phyloP scores from a whole-genome alignment of 2,329 filamentous ascomycete species.

The Colletotrichum euphorbiae region DNA sequence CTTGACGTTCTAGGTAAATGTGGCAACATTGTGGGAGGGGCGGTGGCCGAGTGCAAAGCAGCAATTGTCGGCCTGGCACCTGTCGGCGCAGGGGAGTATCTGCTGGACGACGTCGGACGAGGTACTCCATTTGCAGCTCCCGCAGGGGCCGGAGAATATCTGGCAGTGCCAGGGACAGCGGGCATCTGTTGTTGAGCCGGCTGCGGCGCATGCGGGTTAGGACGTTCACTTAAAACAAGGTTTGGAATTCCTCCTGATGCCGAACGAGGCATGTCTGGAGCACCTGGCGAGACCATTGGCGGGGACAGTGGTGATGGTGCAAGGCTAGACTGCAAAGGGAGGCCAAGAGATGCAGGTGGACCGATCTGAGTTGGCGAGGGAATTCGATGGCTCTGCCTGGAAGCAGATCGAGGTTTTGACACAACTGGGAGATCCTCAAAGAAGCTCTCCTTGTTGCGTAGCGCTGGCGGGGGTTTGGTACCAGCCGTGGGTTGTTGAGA shows the following conservation, averaged over 20 bases:
- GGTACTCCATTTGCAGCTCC: constrained; percentile 55
- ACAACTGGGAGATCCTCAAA: constrained; percentile 81
- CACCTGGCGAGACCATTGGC: constrained; percentile 27
- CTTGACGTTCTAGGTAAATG: constrained; percentile 75
- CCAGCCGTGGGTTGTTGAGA: constrained; percentile 48
- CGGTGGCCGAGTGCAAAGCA: constrained; percentile 54
- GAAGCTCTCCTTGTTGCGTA: constrained; percentile 67
- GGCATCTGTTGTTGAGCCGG: constrained; percentile 49
- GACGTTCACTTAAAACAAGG: constrained; percentile 65
- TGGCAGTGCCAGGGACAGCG: constrained; percentile 51
- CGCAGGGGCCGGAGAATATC: constrained; percentile 72
- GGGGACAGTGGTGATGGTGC: constrained; percentile 39
- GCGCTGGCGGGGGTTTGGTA: constrained; percentile 51
- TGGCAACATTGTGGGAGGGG: constrained; percentile 58
- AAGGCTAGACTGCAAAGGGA: constrained; percentile 44
- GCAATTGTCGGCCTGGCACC: constrained; percentile 53
- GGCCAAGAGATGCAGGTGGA: constrained; percentile 50
- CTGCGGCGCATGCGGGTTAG: constrained; percentile 65
- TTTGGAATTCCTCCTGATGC: constrained; percentile 46
- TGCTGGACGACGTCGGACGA: constrained; percentile 54
- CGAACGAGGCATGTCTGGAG: constrained; percentile 28
- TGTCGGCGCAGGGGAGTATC: constrained; percentile 66
- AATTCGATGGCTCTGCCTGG: constrained; percentile 61
- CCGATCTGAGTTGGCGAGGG: constrained; percentile 56
- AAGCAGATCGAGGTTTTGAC: constrained; percentile 70